Evolutionary conservation across 495 filamentous ascomycete genomes (phyloP).

Genomic region (Podospora sp.): DNA sequence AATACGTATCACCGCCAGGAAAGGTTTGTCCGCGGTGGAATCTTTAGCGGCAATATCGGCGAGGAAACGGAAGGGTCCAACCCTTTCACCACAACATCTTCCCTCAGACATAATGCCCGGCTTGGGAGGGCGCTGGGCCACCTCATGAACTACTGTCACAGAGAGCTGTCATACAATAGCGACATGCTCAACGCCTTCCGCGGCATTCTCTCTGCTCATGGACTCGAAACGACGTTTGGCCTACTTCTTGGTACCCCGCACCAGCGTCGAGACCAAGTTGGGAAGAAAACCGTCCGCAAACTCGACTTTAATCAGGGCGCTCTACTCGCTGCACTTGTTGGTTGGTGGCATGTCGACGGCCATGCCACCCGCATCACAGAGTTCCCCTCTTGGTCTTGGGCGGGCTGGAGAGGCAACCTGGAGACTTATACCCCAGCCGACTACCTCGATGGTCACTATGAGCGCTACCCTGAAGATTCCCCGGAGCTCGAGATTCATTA

Average conservation of each 20-base stretch:
- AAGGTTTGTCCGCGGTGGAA: neutral
- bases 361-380: neutral
- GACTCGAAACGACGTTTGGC: neutral
- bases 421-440: neutral
- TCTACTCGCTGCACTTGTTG: too few relatives aligned
- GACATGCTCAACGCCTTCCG: neutral
- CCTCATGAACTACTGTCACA: neutral
- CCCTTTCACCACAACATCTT: neutral
- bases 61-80: neutral
- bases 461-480: neutral
- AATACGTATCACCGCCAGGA: neutral
- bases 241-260: neutral
- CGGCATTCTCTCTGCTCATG: neutral
- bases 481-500: too few relatives aligned
- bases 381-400: slow-evolving; percentile 12
- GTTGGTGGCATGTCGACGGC: neutral
- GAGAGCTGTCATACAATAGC: neutral
- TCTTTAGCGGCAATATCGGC: neutral
- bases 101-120: neutral
- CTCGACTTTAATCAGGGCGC: too few relatives aligned
- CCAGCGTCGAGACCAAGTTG: neutral
- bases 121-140: neutral
- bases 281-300: too few relatives aligned
- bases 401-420: neutral
- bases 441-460: neutral